Evolutionary conservation across 306 rosid species (phyloP).

Genomic region (Ochetophila trinervis): DNA sequence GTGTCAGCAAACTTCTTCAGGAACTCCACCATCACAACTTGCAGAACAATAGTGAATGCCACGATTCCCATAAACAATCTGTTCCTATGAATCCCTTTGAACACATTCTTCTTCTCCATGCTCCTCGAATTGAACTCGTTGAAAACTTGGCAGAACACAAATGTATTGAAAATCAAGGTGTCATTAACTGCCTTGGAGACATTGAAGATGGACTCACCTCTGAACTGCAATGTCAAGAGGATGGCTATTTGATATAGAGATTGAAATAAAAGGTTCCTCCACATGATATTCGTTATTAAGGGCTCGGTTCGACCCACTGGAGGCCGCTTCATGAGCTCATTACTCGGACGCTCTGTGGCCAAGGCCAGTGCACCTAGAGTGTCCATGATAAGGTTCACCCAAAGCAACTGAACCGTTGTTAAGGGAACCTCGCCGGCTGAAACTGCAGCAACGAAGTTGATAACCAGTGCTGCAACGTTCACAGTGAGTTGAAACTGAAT

Average conservation of each 20-base stretch:
- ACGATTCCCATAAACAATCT: slow-evolving; percentile 70
- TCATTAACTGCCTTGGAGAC: slow-evolving; percentile 52
- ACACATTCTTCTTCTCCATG: slow-evolving; percentile 74
- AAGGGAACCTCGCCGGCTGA: slow-evolving; percentile 83
- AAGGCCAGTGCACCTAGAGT: slow-evolving; percentile 86
- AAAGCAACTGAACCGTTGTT: slow-evolving; percentile 75
- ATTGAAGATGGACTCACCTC: slow-evolving; percentile 56
- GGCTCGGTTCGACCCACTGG: slow-evolving; percentile 88
- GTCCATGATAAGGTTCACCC: slow-evolving; percentile 95
- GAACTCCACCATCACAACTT: slow-evolving; percentile 78
- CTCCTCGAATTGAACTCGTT: slow-evolving; percentile 85
- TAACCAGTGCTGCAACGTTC: slow-evolving; percentile 84
- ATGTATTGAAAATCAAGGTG: slow-evolving; percentile 74
- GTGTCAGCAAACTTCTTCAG: slow-evolving; percentile 82
- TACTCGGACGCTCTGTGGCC: slow-evolving; percentile 80
- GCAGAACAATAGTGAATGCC: slow-evolving; percentile 67
- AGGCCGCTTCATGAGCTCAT: slow-evolving; percentile 63
- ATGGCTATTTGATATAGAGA: slow-evolving; percentile 64
- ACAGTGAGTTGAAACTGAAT: slow-evolving; percentile 86
- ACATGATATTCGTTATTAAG: slow-evolving; percentile 76
- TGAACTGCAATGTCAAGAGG: slow-evolving; percentile 62
- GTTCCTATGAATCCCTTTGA: slow-evolving; percentile 59
- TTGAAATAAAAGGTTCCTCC: slow-evolving; percentile 85
- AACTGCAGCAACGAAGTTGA: slow-evolving; percentile 86
- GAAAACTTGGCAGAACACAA: slow-evolving; percentile 85